phyloP scores from a whole-genome alignment of 2,329 filamentous ascomycete genomes.

The Pseudocercospora fijiensis region DNA sequence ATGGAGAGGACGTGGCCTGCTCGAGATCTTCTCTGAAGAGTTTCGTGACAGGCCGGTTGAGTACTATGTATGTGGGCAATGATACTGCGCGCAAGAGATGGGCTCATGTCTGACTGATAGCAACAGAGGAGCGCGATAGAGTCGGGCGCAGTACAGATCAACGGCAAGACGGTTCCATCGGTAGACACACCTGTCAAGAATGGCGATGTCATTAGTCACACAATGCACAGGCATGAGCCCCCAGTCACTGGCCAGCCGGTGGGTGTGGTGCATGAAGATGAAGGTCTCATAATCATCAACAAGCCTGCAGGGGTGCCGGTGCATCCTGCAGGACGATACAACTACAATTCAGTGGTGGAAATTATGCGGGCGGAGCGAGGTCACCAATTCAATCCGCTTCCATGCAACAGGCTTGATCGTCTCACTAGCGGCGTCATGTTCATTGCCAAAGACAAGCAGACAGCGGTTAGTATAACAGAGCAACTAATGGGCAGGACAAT shows the following conservation, averaged over 20 bases:
- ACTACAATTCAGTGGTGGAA: conserved; percentile 91
- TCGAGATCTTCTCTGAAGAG: conserved; percentile 87
- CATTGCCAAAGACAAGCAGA: conserved; percentile 79
- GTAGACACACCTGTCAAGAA: conserved; percentile 75
- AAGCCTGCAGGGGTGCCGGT: conserved; percentile 95
- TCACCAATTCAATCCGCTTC: conserved; percentile 59
- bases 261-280: conserved; percentile 82
- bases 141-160: conserved; percentile 73
- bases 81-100: conserved; percentile 15
- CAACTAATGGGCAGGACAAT: conserved; percentile 80
- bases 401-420: conserved; percentile 91
- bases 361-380: conserved; percentile 79
- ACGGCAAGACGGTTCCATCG: conserved; percentile 66
- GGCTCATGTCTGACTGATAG: conserved; percentile 34
- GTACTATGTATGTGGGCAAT: conserved; percentile 68
- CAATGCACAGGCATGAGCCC: conserved; percentile 91
- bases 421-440: conserved; percentile 98
- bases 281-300: conserved; percentile 93
- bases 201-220: conserved; percentile 88
- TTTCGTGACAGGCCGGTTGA: conserved; percentile 83
- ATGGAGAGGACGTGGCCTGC: conserved; percentile 77
- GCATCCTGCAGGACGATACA: conserved; percentile 91
- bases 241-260: conserved; percentile 81
- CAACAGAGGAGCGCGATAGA: conserved; percentile 70
- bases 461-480: conserved; percentile 71